Conservation (phyloP, 2,329 filamentous ascomycete species). For the Ceratocystis harringtonii region DNA sequence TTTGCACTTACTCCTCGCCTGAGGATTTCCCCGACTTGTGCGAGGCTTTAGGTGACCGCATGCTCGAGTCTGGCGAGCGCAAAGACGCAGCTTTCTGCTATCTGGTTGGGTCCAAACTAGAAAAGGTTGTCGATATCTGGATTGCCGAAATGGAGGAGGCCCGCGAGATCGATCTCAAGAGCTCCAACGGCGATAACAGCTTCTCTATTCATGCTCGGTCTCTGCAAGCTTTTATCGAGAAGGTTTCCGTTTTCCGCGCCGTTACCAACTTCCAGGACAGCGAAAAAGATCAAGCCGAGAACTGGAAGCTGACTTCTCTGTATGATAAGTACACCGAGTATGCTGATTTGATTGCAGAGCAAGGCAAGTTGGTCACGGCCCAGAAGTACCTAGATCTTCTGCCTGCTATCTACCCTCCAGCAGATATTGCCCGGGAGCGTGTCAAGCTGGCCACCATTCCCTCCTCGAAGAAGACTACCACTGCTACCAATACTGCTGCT, state of each 20-base stretch:
- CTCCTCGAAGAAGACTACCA: slow-evolving; percentile 21
- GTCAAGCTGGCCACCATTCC: slow-evolving; percentile 64
- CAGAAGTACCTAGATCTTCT: slow-evolving; percentile 85
- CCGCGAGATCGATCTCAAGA: slow-evolving; percentile 59
- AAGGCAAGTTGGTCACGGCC: slow-evolving; percentile 73
- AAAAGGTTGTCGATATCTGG: slow-evolving; percentile 96
- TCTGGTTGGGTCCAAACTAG: slow-evolving; percentile 84
- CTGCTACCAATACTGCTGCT: slow-evolving; percentile 20
- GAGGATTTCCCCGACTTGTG: slow-evolving; percentile 88
- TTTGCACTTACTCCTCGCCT: slow-evolving; percentile 90
- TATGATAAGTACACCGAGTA: slow-evolving; percentile 97
- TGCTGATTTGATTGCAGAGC: slow-evolving; percentile 80
- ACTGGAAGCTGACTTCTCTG: slow-evolving; percentile 76
- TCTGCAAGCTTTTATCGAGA: slow-evolving; percentile 90
- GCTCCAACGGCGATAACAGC: slow-evolving; percentile 55
- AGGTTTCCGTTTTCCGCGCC: slow-evolving; percentile 90
- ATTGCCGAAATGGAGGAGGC: slow-evolving; percentile 74
- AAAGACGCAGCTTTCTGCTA: slow-evolving; percentile 97
- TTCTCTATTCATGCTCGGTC: slow-evolving; percentile 86
- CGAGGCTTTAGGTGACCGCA: slow-evolving; percentile 81
- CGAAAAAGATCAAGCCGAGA: slow-evolving; percentile 54
- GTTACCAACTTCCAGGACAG: slow-evolving; percentile 81
- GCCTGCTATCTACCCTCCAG: slow-evolving; percentile 67
- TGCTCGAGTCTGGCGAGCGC: slow-evolving; percentile 60
- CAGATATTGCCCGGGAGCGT: slow-evolving; percentile 71